Evolutionary conservation across 2,329 filamentous ascomycete species (phyloP), one percentile per base, ranked within the genome.

Genomic region (Penicillium paneum): DNA sequence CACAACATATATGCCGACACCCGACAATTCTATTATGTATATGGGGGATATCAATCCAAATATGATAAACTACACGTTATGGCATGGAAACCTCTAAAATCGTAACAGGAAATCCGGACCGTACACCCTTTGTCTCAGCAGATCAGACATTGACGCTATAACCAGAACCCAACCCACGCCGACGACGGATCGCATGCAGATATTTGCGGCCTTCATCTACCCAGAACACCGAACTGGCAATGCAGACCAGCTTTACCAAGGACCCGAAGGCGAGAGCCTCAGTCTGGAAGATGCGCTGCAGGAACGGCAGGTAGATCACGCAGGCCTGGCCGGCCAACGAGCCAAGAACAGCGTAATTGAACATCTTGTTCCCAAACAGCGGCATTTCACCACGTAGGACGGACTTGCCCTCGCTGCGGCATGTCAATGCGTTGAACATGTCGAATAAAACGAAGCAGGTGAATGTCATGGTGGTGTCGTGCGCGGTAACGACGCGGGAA

Each of bases 401-500:
- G 11, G 90, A 95, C 73, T 97, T 97, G 59, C 83, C 86, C 70
- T 96, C 92, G 8, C 89, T 95, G 44, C 94, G 90, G 75, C 94
- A 99, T 15, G 90, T 88, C 21, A 99, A 80, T 1, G 94, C 94
- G 74, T 99, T 97, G 80, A 97, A 97, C 94, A 99, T 99, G 79
- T 99, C 94, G 74, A 97, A 99, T 50, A 99, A 83, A 42, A 99
- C 94, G 70, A 99, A 99, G 75, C 92, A 96, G 6, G 94, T 99
- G 71, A 99, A 99, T 0, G 94, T 97, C 89, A 99, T 97, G 60
- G 94, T 99, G 1, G 94, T 99, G 75, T 99, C 94, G 64, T 95
- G 91, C 46, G 90, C 90, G 1, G 88, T 95, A 55, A 97, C 89
- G 55, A 87, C 79, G 52, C 90, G 71, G 4, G 73, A 71, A n/a